These are phyloP conservation scores for Peronospora tabacina DNA, from an alignment of 352 stramenopile genomes.

Conservation along the genomic window DNA sequence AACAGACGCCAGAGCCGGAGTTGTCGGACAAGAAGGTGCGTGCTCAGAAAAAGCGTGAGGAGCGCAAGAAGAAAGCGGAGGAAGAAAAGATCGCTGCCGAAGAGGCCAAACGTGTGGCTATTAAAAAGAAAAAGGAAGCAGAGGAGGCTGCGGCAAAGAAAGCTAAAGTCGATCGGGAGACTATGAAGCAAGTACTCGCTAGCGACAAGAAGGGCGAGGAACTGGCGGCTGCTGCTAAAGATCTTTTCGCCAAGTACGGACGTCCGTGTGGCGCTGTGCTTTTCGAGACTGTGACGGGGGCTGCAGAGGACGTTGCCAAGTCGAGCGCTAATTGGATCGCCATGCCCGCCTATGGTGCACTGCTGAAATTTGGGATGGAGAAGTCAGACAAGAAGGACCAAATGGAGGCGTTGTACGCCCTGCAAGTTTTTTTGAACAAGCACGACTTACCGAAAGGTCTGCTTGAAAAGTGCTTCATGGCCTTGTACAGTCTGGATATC, in stretches of 20 bases:
- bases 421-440: constrained; percentile 68
- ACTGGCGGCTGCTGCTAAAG: constrained; percentile 43
- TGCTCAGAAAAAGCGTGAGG: constrained; percentile 55
- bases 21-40: constrained; percentile 47
- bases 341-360: constrained; percentile 45
- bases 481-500: constrained; percentile 76
- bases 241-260: constrained; percentile 41
- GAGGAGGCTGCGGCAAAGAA: constrained; percentile 45
- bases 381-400: constrained; percentile 52
- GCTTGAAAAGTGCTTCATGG: constrained; percentile 83
- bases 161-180: constrained; percentile 42
- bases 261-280: constrained; percentile 40
- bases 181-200: constrained; percentile 53
- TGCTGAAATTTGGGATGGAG: constrained; percentile 51
- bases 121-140: constrained; percentile 47
- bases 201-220: constrained; percentile 62
- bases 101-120: constrained; percentile 53
- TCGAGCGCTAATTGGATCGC: constrained; percentile 76
- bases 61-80: constrained; percentile 79
- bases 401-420: constrained; percentile 61
- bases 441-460: constrained; percentile 73
- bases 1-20: constrained; percentile 15
- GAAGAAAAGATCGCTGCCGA: constrained; percentile 58
- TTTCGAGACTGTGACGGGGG: constrained; percentile 43
- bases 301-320: constrained; percentile 62